Base-by-base conservation (phyloP, 371 early-diverging fungal species). In the Mycotypha africana region DNA sequence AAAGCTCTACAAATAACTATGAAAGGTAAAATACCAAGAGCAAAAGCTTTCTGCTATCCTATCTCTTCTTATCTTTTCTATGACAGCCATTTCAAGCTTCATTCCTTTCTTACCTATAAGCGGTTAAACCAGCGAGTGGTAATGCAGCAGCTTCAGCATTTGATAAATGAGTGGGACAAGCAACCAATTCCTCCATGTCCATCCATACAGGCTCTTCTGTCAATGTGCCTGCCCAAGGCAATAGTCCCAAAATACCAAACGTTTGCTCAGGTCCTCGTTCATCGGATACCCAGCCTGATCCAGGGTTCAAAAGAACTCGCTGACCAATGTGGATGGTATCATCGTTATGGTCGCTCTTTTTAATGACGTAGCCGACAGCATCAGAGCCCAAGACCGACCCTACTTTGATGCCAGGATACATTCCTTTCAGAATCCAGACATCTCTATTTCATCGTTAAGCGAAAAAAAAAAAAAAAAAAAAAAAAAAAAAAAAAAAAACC, bases 71-170 rank as follows among this genome's bases (percentile, higher is more conserved):
- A 10, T 32, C 24, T 2, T 44, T n/a, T 10, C 4, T 22, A 38
- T n/a, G n/a, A n/a, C n/a, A n/a, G n/a, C n/a, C n/a, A n/a, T n/a
- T n/a, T n/a, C n/a, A n/a, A n/a, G n/a, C n/a, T n/a, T n/a, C n/a
- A n/a, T 20, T 38, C 9, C 21, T 38, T 14, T 17, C 12, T 25
- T 59, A 66, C 69, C 73, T 66, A 45, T 62, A 81, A 12, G 86
- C 86, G 9, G 88, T 88, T 42, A 88, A 47, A 21, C 83, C 85
- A 16, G 83, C 88, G 17, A 85, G 54, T 4, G 88, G 85, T 34
- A 88, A 49, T 24, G 85, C 82, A 14, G 86, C 83, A 2, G 82
- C 86, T 51, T 88, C 79, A n/a, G 62, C 67, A 31, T 57, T 61
- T 4, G 79, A 58, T 15, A 88, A 59, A 52, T 84, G 84, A 2